Evolutionary conservation across 805 yeast species (phyloP), one percentile per base, ranked within the genome.

Genomic region (Kodamaea leandrae): DNA sequence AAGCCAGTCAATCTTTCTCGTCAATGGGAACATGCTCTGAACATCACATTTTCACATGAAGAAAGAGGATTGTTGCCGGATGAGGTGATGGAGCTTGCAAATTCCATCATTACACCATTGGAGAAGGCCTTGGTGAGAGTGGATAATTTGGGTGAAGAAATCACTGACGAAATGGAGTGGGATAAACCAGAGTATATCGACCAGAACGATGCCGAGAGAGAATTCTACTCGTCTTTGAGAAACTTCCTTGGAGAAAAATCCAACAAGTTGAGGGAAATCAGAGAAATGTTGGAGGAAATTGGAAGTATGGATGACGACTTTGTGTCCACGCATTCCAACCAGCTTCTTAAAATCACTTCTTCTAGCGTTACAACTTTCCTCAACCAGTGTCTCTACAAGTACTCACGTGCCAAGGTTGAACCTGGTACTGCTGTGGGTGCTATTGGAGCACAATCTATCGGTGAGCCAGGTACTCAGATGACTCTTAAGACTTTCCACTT

Each of bases 371-470:
- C 61, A 12, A 76, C 72, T 49, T 93, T 93, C 64, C 68, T 93
- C 55, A 74, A 77, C 36, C 77, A 85, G 52, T 86, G 97, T 51
- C 72, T 91, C 45, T 68, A 71, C 51, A 93, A 93, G 65, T 93
- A 93, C 57, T 79, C 80, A 41, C 76, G 83, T 51, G 96, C 99
- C 6, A 83, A 82, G 65, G 97, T 93, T 13, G 99, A 93, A 63
- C 99, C 99, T 1, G 99, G 98, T 47, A 93, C 99, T 3, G 99
- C 99, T 2, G 98, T 93, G 41, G 99, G 99, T 51, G 98, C 99
- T 18, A 90, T 93, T 66, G 99, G 98, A 52, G 99, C 99, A 0
- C 99, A 93, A 61, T 87, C 96, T 32, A 93, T 93, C 71, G 99
- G 99, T 69, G 99, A 91, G 60, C 99, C 99, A 16, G 99, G 98